phyloP scores from a whole-genome alignment of 805 yeast genomes.

The Scheffersomyces lignosus region DNA sequence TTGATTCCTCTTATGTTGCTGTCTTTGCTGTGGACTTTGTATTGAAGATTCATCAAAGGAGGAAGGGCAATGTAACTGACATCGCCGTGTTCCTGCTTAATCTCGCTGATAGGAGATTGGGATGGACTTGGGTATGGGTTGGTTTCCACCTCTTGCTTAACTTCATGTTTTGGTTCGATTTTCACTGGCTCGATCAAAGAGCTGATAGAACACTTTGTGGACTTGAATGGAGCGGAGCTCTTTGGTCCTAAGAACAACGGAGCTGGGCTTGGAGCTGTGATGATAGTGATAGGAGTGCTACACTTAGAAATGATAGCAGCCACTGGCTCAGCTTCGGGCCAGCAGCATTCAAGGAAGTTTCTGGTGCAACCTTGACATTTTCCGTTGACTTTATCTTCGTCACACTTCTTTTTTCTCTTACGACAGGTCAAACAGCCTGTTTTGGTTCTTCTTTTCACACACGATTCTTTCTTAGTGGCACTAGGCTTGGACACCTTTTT shows the following conservation, averaged over 20 bases:
- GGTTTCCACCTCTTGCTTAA: slow-evolving; percentile 10
- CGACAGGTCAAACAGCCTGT: slow-evolving; percentile 64
- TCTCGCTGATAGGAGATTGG: slow-evolving; percentile 23
- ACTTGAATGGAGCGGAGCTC: background rate
- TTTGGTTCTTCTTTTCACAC: slow-evolving; percentile 35
- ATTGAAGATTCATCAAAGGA: slow-evolving; percentile 8
- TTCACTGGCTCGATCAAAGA: slow-evolving; percentile 9
- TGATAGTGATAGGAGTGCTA: background rate
- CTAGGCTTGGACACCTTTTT: slow-evolving; percentile 13
- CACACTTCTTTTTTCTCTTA: slow-evolving; percentile 65
- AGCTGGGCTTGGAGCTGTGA: background rate
- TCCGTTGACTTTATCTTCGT: slow-evolving; percentile 44
- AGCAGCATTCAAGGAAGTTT: slow-evolving; percentile 44
- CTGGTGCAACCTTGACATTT: slow-evolving; percentile 47
- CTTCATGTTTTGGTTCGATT: background rate
- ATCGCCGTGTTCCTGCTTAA: slow-evolving; percentile 17
- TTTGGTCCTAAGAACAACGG: background rate
- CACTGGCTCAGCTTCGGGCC: slow-evolving; percentile 28
- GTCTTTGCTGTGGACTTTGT: background rate
- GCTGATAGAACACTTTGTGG: slow-evolving; percentile 10
- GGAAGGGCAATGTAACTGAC: slow-evolving; percentile 17
- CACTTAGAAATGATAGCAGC: background rate
- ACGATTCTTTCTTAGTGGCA: slow-evolving; percentile 3
- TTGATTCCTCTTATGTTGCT: background rate
- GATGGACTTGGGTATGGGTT: slow-evolving; percentile 34